Conservation (phyloP, 306 rosid genomes). For the Macrotyloma uniflorum region DNA sequence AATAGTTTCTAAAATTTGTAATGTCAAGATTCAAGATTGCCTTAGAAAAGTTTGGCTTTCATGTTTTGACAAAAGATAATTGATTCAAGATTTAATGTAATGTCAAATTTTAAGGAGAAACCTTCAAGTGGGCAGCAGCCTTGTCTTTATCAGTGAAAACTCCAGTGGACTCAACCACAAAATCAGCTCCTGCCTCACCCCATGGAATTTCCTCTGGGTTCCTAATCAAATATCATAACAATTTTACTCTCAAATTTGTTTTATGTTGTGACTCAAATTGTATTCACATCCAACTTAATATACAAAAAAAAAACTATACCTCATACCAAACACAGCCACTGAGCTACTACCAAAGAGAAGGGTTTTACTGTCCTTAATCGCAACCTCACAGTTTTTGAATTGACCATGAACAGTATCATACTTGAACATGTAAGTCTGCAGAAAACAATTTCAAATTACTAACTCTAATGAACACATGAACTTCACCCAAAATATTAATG, state of each 20-base stretch:
- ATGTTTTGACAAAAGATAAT: too few relatives aligned
- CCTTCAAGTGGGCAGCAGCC: constrained; percentile 86
- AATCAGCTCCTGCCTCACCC: constrained; percentile 58
- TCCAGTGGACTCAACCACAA: constrained; percentile 74
- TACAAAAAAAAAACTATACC: constrained; percentile 32
- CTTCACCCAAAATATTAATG: too few relatives aligned
- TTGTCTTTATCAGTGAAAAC: constrained; percentile 87
- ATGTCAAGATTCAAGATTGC: too few relatives aligned
- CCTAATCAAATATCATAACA: constrained; percentile 17
- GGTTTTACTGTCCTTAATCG: constrained; percentile 51
- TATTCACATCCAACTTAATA: neutral
- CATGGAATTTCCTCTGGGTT: constrained; percentile 64
- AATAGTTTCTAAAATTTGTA: too few relatives aligned
- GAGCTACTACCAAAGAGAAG: constrained; percentile 49
- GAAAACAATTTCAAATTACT: neutral
- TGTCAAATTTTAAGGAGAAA: neutral
- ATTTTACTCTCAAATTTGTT: neutral
- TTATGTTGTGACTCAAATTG: neutral
- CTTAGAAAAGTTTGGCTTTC: too few relatives aligned
- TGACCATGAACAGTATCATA: constrained; percentile 57
- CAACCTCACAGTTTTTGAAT: constrained; percentile 46
- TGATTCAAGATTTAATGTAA: too few relatives aligned
- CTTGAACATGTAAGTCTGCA: constrained; percentile 63
- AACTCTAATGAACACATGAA: too few relatives aligned
- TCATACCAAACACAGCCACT: constrained; percentile 48